phyloP scores from a whole-genome alignment of 306 rosid species.

The peach (Prunus persica) region DNA sequence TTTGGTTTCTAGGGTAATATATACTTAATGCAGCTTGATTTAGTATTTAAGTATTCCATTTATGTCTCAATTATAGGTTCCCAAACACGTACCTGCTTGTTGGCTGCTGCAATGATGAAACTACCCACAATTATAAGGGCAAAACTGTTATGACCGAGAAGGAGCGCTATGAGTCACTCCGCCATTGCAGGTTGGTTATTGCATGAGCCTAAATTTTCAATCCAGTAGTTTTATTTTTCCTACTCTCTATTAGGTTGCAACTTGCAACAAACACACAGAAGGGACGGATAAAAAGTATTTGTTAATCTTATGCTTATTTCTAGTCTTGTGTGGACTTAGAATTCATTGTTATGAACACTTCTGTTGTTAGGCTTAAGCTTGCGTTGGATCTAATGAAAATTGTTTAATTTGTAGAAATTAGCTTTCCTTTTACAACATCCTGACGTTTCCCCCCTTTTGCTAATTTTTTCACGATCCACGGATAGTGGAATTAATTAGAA shows the following conservation, averaged over 20 bases:
- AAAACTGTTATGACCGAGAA: constrained; percentile 91
- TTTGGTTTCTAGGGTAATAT: not conserved
- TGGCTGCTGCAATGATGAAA: constrained; percentile 87
- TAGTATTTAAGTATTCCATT: not conserved
- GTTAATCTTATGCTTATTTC: not conserved
- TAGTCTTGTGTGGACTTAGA: not conserved
- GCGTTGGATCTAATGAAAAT: not conserved
- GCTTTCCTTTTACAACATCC: not conserved
- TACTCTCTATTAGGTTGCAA: not conserved
- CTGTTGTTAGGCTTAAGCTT: not conserved
- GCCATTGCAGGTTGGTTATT: constrained; percentile 80
- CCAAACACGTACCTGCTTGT: constrained; percentile 83
- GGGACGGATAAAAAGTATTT: not conserved
- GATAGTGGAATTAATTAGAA: too few species aligned
- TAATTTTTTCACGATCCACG: not conserved
- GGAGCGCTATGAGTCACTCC: constrained; percentile 93
- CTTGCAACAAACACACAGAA: not conserved
- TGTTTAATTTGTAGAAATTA: not conserved
- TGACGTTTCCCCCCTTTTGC: not conserved
- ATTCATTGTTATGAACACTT: not conserved
- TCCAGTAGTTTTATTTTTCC: not conserved
- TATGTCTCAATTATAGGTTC: constrained; percentile 44
- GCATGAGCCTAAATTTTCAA: not conserved
- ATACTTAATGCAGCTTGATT: not conserved
- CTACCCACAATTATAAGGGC: constrained; percentile 84